Evolutionary conservation across 179 eudicot species (phyloP).

Genomic region (Silene vulgaris): DNA sequence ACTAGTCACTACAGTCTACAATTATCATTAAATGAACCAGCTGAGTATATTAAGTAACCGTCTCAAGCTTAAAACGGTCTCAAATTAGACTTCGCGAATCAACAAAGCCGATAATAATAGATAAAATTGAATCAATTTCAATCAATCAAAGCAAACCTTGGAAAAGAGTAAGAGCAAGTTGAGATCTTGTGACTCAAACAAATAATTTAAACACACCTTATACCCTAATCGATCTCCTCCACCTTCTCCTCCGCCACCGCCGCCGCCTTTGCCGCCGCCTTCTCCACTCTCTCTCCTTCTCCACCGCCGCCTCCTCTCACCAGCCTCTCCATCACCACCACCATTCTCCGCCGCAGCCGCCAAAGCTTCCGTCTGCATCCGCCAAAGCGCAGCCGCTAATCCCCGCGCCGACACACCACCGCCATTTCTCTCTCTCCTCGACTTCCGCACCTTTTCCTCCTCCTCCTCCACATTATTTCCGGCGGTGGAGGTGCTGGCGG

Average conservation of each 20-base stretch:
- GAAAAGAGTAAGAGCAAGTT: conserved; percentile 13
- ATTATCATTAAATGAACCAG: background rate
- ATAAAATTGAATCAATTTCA: background rate
- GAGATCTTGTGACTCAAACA: conserved; percentile 28
- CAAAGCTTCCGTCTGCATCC: conserved; percentile 41
- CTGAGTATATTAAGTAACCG: background rate
- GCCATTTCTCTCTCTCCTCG: conserved; percentile 24
- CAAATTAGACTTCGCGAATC: background rate
- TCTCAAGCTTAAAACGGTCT: background rate
- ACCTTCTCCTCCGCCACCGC: conserved; percentile 6
- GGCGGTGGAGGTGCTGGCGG: background rate
- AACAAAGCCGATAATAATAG: background rate
- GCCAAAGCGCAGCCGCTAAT: conserved; percentile 64
- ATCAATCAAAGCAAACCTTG: conserved; percentile 21
- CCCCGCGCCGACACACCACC: conserved; percentile 48
- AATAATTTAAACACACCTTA: conserved; percentile 46
- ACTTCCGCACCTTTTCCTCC: conserved; percentile 28
- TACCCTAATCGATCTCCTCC: conserved; percentile 39
- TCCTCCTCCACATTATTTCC: background rate
- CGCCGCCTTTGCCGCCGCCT: conserved; percentile 25
- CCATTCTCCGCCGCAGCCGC: conserved; percentile 25
- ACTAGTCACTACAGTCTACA: too few species aligned
- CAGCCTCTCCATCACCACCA: background rate
- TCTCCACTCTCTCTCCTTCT: conserved; percentile 14
- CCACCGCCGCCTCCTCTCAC: background rate